Evolutionary conservation across 805 yeast genomes (phyloP).

Genomic region (Spathaspora gorwiae): DNA sequence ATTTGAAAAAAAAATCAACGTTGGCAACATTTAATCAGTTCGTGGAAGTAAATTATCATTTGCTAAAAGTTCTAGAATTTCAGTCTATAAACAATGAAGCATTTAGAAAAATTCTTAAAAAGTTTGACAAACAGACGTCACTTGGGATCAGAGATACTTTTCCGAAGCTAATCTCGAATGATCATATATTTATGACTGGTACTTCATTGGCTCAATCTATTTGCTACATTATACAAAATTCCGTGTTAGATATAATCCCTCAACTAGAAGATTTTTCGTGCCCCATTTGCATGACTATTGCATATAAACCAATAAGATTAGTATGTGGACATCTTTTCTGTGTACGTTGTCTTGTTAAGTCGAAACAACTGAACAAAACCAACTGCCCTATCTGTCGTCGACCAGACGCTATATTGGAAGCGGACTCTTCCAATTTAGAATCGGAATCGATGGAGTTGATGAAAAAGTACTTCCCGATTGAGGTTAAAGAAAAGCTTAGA

Average conservation of each 20-base stretch:
- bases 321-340: slow-evolving; percentile 68
- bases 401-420: slow-evolving; percentile 47
- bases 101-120: slow-evolving; percentile 62
- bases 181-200: slow-evolving; percentile 43
- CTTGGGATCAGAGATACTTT: slow-evolving; percentile 44
- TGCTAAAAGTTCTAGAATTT: slow-evolving; percentile 55
- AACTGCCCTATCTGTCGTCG: slow-evolving; percentile 67
- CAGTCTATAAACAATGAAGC: slow-evolving; percentile 63
- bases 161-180: slow-evolving; percentile 40
- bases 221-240: slow-evolving; percentile 51
- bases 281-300: slow-evolving; percentile 66
- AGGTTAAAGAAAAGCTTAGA: slow-evolving; percentile 56
- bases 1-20: slow-evolving; percentile 46
- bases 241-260: slow-evolving; percentile 56
- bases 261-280: slow-evolving; percentile 74
- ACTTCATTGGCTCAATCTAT: slow-evolving; percentile 49
- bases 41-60: slow-evolving; percentile 47
- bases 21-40: slow-evolving; percentile 46
- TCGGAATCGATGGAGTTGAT: slow-evolving; percentile 46
- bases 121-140: slow-evolving; percentile 69
- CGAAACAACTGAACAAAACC: slow-evolving; percentile 54
- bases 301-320: slow-evolving; percentile 66
- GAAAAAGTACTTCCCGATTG: slow-evolving; percentile 60
- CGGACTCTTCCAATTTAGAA: slow-evolving; percentile 61
- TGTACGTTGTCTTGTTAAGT: slow-evolving; percentile 63